Evolutionary conservation across 768 basidiomycete genomes (phyloP).

Genomic region (Serendipita sp.): DNA sequence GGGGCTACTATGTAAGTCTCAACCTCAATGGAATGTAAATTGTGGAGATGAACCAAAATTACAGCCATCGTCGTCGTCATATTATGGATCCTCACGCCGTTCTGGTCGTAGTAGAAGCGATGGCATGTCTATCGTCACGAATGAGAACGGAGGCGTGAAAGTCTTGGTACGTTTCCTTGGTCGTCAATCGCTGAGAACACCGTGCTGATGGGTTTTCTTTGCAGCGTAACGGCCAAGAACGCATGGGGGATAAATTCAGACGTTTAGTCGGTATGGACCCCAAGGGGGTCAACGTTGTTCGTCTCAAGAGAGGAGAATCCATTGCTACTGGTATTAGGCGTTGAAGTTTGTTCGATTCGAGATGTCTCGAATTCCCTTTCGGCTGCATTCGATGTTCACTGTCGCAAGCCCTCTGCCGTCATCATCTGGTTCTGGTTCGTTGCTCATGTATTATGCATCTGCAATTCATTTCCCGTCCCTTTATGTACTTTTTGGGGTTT

Average conservation of each 20-base stretch:
- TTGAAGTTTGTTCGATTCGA: not conserved
- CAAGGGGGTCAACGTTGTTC: slow-evolving; percentile 4
- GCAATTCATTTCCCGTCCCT: not conserved
- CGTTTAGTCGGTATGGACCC: slow-evolving; percentile 1
- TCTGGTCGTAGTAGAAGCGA: not conserved
- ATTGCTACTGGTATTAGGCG: not conserved
- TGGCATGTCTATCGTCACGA: not conserved
- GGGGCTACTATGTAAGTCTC: slow-evolving; percentile 1
- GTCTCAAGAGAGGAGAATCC: not conserved
- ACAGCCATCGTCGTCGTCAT: not conserved
- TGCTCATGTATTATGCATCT: not conserved
- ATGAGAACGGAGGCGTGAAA: not conserved
- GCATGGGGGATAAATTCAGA: not conserved
- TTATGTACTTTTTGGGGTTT: not conserved
- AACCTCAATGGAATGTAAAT: not conserved
- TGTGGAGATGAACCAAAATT: not conserved
- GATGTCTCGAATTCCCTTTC: too few relatives aligned
- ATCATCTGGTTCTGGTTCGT: not conserved
- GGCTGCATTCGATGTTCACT: not conserved
- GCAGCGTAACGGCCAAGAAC: slow-evolving; percentile 5
- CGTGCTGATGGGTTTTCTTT: not conserved
- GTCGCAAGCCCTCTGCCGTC: not conserved
- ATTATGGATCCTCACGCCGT: not conserved
- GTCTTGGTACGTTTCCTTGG: not conserved
- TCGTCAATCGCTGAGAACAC: not conserved